Evolutionary conservation across 768 basidiomycete genomes (phyloP), one percentile per base, ranked within the genome.

Genomic region (Russula griseocarnosa): DNA sequence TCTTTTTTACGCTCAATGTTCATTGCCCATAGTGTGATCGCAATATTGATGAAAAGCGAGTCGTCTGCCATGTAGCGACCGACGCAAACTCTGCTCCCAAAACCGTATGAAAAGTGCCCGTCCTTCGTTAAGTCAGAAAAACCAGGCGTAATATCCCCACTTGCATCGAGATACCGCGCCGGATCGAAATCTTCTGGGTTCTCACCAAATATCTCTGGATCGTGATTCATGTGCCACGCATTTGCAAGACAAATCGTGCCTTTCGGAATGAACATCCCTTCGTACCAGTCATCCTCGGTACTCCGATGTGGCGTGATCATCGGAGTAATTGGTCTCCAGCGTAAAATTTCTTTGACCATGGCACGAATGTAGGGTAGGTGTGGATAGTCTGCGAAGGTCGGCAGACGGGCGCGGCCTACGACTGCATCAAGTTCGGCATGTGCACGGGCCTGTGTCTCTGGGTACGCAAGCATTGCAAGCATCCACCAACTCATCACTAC

Each of bases 201-300:
- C 11, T 32, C 10, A 8, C 54, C 54, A 24, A 38, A 38, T 5
- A 55, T 7, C 13, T 24, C 54, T 11, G 54, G 54, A 2, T 55
- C 54, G 8, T 8, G 36, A 16, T 55, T 55, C 36, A 55, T 55
- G 0, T 38, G 54, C 54, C 36, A 40, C 8, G 26, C 14, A 13
- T 55, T 55, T 0, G 54, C 0, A 1, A 55, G 3, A 8, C 54
- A 55, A 24, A 55, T 18, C 22, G 54, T 38, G n/a, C 54, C 54
- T 18, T 55, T 55, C 3, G 54, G 54, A 8, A 55, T 38, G 22
- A 40, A 55, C 54, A 40, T 53, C 26, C 54, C 54, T 55, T 55
- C 36, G 22, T 55, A 55, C 54, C 36, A 40, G 54, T 55, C 54
- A 1, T 55, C 54, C 22, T 38, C 36, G 6, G 54, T 55, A 1